Evolutionary conservation across 2,329 filamentous ascomycete species (phyloP), one percentile per base, ranked within the genome.

Genomic region (Periconia sp.): DNA sequence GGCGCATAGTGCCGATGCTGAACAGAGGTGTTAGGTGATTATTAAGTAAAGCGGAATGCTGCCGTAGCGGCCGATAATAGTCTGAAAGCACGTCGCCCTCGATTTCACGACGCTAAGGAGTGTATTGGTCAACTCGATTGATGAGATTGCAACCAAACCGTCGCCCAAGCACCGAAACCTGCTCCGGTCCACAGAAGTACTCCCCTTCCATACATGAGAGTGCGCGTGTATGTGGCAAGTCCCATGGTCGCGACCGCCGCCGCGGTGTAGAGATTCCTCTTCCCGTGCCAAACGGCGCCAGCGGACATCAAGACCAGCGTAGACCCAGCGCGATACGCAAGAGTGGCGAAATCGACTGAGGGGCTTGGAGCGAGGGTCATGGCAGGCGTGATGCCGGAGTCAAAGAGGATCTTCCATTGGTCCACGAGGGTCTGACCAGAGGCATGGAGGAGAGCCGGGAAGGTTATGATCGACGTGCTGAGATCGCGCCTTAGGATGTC

Each of bases 371-470:
- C 39, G 8, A 52, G 37, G 5, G 49, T 36, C 3, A 52, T 43
- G 3, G 57, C 48, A 11, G 56, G 56, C 5, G 36, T 26, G 35
- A 57, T 59, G 36, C 54, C 56, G 8, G 26, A 18, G 36, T 56
- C 29, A 38, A 47, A 59, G 15, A 59, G 46, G 11, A 34, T 48
- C 13, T 46, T 44, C 52, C 52, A 59, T 51, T 59, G 56, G 2
- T 28, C 44, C 15, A 50, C 48, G n/a, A 59, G 49, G 8, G 40
- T 36, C 1, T 22, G 3, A 4, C 46, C 24, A 1, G 43, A 23
- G 2, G 54, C 40, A 4, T 46, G 49, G 11, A 56, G 44, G 6
- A 57, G 41, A 1, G 46, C 43, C 0, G 56, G 56, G 24, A 59
- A 38, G 3, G 41, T 43, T 23, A 57, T 36, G 17, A 57, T 36